Conservation (phyloP, 1,139 yeast species). For the Lizanozyma gosingica region DNA sequence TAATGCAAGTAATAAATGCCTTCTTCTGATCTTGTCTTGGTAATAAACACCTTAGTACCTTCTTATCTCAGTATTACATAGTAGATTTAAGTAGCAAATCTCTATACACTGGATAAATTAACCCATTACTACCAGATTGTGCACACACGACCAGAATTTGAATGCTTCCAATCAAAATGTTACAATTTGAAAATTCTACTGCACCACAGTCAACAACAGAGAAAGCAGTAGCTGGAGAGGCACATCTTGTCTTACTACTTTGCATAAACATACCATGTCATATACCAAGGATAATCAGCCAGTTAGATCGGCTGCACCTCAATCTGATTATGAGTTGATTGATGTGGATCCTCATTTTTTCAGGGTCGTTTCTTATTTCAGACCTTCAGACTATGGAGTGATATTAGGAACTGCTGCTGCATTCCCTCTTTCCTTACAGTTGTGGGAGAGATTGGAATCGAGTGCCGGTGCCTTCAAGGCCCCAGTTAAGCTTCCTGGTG, state of each 20-base stretch:
- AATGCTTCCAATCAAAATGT: constrained; percentile 23
- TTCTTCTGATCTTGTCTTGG: too few relatives aligned
- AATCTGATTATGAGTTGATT: constrained; percentile 44
- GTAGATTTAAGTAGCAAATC: too few relatives aligned
- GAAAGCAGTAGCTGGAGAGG: not conserved
- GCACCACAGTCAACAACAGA: constrained; percentile 1
- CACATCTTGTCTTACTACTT: not conserved
- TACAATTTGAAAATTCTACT: constrained; percentile 15
- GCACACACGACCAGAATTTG: constrained; percentile 5
- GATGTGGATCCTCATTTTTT: constrained; percentile 75
- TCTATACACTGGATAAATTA: too few relatives aligned
- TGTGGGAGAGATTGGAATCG: constrained; percentile 60
- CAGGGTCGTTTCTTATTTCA: constrained; percentile 65
- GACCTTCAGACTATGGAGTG: constrained; percentile 63
- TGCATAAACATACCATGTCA: constrained; percentile 21
- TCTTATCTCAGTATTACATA: too few relatives aligned
- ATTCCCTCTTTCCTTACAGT: constrained; percentile 49
- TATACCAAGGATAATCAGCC: constrained; percentile 34
- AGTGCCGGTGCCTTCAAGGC: constrained; percentile 50
- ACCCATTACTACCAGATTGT: too few relatives aligned
- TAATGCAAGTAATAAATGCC: too few relatives aligned
- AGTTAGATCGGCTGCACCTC: constrained; percentile 35
- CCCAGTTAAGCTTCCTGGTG: constrained; percentile 44
- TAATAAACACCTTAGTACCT: too few relatives aligned
- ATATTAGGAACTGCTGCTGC: constrained; percentile 42